Percentiles rank a stretch among this genome's conserved stretches.
Conservation (phyloP, 2,329 filamentous ascomycete genomes). For the Colletotrichum orbiculare region DNA sequence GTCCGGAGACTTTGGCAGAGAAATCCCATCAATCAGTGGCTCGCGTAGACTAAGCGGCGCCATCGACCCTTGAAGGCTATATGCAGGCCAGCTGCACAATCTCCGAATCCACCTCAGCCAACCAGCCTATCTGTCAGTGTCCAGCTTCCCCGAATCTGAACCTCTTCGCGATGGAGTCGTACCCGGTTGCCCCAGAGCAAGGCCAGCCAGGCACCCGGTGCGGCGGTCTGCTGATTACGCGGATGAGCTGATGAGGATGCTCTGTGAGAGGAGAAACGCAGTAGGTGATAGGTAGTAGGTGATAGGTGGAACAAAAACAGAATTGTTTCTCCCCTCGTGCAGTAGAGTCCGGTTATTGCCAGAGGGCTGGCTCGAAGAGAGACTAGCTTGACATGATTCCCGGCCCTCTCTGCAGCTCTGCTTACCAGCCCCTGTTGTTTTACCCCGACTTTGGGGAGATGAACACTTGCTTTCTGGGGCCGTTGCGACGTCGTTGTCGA, state of each 20-base stretch:
- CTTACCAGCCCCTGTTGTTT: slow-evolving; percentile 9
- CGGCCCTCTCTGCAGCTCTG: not conserved
- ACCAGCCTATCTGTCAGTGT: not conserved
- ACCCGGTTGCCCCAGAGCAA: slow-evolving; percentile 3
- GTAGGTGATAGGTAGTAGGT: slow-evolving; percentile 27
- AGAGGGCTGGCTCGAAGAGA: slow-evolving; percentile 26
- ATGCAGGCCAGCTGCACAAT: slow-evolving; percentile 32
- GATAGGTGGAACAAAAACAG: slow-evolving; percentile 28
- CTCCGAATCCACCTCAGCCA: slow-evolving; percentile 30
- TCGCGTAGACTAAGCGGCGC: slow-evolving; percentile 6
- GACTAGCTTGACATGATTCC: slow-evolving; percentile 13
- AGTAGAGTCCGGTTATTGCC: slow-evolving; percentile 23
- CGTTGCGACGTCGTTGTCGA: slow-evolving; percentile 2
- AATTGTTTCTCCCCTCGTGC: slow-evolving; percentile 30
- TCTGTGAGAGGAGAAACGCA: not conserved
- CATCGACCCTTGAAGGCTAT: slow-evolving; percentile 10
- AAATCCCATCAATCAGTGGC: slow-evolving; percentile 33
- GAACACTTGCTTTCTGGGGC: not conserved
- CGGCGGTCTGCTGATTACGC: slow-evolving; percentile 22
- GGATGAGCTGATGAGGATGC: slow-evolving; percentile 8
- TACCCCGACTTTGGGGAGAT: slow-evolving; percentile 18
- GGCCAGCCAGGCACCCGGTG: slow-evolving; percentile 1
- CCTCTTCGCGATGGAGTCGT: slow-evolving; percentile 6
- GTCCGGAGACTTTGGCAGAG: slow-evolving; percentile 17
- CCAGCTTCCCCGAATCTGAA: slow-evolving; percentile 25